Base-by-base conservation (phyloP, 371 early-diverging fungal genomes). In the Phascolomyces articulosus region DNA sequence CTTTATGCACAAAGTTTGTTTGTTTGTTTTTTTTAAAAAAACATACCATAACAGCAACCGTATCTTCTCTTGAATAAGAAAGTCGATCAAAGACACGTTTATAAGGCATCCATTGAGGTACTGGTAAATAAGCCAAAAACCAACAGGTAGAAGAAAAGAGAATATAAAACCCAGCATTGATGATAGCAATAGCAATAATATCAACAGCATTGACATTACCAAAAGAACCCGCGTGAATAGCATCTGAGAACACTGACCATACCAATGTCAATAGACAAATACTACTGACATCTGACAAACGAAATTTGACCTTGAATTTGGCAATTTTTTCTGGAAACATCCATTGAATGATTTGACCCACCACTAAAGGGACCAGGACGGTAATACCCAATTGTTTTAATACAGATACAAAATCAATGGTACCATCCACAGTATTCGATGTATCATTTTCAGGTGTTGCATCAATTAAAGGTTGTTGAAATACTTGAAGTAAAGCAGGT, bases 201-300 rank as follows among this genome's bases (percentile, higher is more conserved):
- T 85, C 87, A 4, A 79, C 84, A 0, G 87, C 77, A 8, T 75
- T 68, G 13, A 88, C 80, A 18, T 78, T 67, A 1, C 79, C 62
- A 58, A 82, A 86, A 1, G 87, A 84, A 18, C 87, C 71, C 40
- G 85, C 74, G 59, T 84, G 60, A 48, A 92, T 87, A 1, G 91
- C 88, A 71, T 92, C 90, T 62, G 88, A 88, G 65, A 91, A 92
- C 9, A 90, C 88, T 24, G 85, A 83, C 90, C 89, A 91, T 13
- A 92, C 91, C 62, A 92, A 82, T 49, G 88, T 77, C 66, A 92
- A 69, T 1, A 92, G 73, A 67, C 86, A 75, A 20, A 80, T 58
- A 54, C 81, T 82, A 66, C 88, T 90, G 48, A 91, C 63, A 31
- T 85, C 84, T 0, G 87, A 78, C 55, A 90, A 70, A 29, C 85